These are phyloP conservation scores for Cordyceps farinosa DNA, from an alignment of 2,329 filamentous ascomycete genomes.

Conservation along the genomic window DNA sequence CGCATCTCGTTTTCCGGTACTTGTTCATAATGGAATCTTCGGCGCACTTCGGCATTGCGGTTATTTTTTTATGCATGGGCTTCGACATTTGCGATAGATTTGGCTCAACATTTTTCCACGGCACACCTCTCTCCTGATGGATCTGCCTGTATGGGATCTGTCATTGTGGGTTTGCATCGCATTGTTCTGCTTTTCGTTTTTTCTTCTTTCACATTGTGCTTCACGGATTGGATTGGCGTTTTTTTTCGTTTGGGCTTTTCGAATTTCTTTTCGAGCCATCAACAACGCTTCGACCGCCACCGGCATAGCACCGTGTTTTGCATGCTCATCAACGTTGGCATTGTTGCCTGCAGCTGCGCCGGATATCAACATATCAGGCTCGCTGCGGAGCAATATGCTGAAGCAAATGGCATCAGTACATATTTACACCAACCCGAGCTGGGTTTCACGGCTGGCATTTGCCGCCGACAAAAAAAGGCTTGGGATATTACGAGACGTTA, in stretches of 20 bases:
- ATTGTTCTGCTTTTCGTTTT: conserved; percentile 1
- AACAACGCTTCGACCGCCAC: not conserved
- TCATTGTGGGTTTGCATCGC: not conserved
- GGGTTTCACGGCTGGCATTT: conserved; percentile 10
- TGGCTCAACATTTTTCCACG: conserved; percentile 6
- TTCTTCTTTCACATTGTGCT: not conserved
- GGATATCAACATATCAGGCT: not conserved
- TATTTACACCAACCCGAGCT: conserved; percentile 6
- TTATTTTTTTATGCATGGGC: conserved; percentile 23
- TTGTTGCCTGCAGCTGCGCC: not conserved
- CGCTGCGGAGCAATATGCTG: not conserved
- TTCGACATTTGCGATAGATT: conserved; percentile 18
- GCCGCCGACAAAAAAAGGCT: conserved; percentile 27
- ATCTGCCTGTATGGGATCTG: not conserved
- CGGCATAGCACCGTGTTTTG: conserved; percentile 4
- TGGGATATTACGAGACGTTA: conserved; percentile 32
- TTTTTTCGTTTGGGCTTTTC: not conserved
- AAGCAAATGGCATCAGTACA: conserved; percentile 6
- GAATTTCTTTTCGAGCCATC: not conserved
- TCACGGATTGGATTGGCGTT: conserved; percentile 12
- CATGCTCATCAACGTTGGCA: not conserved
- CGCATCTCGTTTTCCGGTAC: conserved; percentile 21
- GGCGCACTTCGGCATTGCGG: conserved; percentile 27
- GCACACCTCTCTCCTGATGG: not conserved
- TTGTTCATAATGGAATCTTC: conserved; percentile 35